Base-by-base conservation (phyloP, 192 early-diverging fungal genomes). In the Backusella psychrophila region DNA sequence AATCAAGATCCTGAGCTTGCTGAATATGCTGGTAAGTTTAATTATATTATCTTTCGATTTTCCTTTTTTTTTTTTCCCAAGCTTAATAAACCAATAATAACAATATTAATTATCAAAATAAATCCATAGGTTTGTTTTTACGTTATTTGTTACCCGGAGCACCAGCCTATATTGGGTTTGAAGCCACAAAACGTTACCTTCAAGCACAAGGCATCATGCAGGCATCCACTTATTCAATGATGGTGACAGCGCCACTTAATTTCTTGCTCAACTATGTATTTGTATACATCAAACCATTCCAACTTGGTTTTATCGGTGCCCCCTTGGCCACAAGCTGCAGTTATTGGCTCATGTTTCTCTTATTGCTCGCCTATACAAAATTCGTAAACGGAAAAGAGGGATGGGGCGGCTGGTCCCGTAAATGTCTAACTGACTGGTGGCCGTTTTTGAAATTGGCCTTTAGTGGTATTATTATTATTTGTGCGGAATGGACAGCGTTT, bases 131-230 rank as follows among this genome's bases (percentile, higher is more conserved):
- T 39, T 19, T 81, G 53, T 99, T 91, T 77, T 78, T 94, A 33
- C 80, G 86, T 1, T 90, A 87, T 29, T 85, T 91, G 46, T 76
- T 96, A 53, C 81, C 91, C 1, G 94, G 95, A 0, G 87, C 91
- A 44, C 88, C 92, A n/a, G 91, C 94, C 1, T 90, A 86, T 84
- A 80, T 97, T 78, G 82, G 87, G 46, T 92, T 93, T 85, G 96
- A 97, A 75, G 93, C 92, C 78, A 80, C 94, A 46, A 94, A 95
- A 78, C 87, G 94, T 75, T 97, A 87, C 74, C 81, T 98, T 21
- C 93, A 97, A 78, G 90, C 91, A 17, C 97, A 97, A 86, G 96
- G 92, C 46, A 91, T 92, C 77, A 96, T 98, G 97, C 87, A 91
- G 31, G 93, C 93, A 5, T 87, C 85, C 63, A 93, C 94, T 31